phyloP scores from a whole-genome alignment of 345 rosid species.

The Syzygium jambos region DNA sequence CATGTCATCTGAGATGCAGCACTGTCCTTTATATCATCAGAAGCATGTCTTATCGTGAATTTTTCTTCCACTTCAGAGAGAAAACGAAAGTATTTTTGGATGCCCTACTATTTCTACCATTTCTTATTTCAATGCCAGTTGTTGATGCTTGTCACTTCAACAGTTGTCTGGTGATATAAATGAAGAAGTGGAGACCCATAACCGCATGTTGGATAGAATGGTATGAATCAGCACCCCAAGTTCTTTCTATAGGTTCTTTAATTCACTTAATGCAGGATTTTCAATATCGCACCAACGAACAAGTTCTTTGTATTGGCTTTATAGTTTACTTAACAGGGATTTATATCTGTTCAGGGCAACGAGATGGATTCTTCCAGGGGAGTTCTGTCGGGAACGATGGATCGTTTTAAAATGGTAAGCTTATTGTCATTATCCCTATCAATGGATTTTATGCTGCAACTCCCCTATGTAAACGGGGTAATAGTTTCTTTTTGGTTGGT shows the following conservation, averaged over 20 bases:
- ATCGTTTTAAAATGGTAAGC: constrained; percentile 78
- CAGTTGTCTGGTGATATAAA: constrained; percentile 87
- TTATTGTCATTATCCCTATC: neutral
- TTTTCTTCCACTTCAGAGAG: neutral
- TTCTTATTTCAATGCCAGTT: neutral
- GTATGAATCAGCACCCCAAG: constrained; percentile 19
- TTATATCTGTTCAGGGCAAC: constrained; percentile 47
- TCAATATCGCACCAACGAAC: neutral
- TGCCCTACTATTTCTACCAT: neutral
- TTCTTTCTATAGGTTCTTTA: neutral
- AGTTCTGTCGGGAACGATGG: constrained; percentile 90
- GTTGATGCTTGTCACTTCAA: constrained; percentile 3
- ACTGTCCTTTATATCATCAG: neutral
- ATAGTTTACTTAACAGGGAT: neutral
- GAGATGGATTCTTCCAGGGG: constrained; percentile 97
- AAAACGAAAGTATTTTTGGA: neutral
- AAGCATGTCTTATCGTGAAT: neutral
- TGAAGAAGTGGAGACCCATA: constrained; percentile 85
- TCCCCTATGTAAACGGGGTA: neutral
- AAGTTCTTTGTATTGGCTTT: neutral
- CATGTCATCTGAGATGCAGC: neutral
- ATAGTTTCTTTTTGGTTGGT: neutral
- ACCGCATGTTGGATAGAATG: constrained; percentile 82
- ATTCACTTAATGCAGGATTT: constrained; percentile 5
- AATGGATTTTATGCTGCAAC: neutral